Conservation (phyloP, 176 grass and related monocot species). For the Leersia perrieri region DNA sequence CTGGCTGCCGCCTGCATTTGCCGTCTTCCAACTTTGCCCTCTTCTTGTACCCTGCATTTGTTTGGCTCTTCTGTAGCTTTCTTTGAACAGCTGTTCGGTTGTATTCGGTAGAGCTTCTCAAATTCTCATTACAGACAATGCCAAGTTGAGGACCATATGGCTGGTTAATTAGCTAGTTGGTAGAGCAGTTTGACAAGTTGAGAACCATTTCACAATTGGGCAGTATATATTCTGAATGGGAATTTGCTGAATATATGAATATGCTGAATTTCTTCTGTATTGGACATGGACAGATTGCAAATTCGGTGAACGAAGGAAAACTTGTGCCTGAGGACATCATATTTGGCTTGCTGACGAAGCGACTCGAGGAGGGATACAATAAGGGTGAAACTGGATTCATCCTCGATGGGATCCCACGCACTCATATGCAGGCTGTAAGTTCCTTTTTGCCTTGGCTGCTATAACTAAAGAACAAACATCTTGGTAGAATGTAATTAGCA, state of each 20-base stretch:
- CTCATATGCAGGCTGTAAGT: slow-evolving; percentile 79
- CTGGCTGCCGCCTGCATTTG: slow-evolving; percentile 18
- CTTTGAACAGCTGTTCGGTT: slow-evolving; percentile 3
- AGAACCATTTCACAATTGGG: not conserved
- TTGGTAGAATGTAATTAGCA: not conserved
- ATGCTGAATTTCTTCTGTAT: slow-evolving; percentile 20
- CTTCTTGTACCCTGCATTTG: slow-evolving; percentile 6
- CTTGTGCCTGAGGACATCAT: slow-evolving; percentile 89
- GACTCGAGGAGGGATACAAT: slow-evolving; percentile 82
- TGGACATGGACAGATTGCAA: slow-evolving; percentile 58
- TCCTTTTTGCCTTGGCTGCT: not conserved
- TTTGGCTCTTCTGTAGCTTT: not conserved
- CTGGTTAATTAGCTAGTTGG: not conserved
- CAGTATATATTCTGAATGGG: not conserved
- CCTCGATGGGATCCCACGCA: slow-evolving; percentile 87
- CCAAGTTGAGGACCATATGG: not conserved
- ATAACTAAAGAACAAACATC: not conserved
- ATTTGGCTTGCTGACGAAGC: slow-evolving; percentile 86
- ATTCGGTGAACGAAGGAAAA: slow-evolving; percentile 74
- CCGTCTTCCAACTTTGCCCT: slow-evolving; percentile 32
- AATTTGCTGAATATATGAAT: not conserved
- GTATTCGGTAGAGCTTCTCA: not conserved
- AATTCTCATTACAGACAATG: not conserved
- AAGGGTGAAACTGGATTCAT: slow-evolving; percentile 94
- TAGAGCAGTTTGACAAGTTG: not conserved